Evolutionary conservation across 2,329 filamentous ascomycete species (phyloP).

Genomic region (Aspergillus amoenus): DNA sequence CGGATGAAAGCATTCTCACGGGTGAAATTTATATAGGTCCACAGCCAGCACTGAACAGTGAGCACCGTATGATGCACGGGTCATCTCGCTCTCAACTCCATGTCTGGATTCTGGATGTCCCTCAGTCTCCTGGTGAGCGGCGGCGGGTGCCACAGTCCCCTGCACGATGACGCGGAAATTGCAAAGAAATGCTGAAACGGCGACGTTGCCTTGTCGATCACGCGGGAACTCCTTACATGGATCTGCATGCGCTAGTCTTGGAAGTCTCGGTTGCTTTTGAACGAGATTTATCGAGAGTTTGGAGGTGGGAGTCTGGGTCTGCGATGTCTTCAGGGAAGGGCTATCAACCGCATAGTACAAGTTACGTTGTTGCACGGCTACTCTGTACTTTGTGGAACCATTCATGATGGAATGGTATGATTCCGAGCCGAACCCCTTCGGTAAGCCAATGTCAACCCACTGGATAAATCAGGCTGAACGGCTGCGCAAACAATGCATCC

Average conservation of each 20-base stretch:
- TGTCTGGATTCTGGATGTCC: not conserved
- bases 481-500: not conserved
- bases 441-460: too few species aligned
- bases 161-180: constrained; percentile 8
- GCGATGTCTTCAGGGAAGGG: not conserved
- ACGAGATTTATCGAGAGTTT: not conserved
- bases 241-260: constrained; percentile 18
- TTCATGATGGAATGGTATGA: too few species aligned
- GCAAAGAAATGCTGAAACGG: constrained; percentile 13
- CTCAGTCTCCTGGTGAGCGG: too few species aligned
- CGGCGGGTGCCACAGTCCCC: not conserved
- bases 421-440: too few species aligned
- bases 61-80: not conserved
- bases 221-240: constrained; percentile 27
- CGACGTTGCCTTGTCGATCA: constrained; percentile 23
- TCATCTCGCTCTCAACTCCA: not conserved
- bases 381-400: too few species aligned
- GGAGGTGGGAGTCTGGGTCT: not conserved
- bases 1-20: not conserved
- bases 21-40: not conserved
- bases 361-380: too few species aligned
- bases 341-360: too few species aligned
- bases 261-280: not conserved
- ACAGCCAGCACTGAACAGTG: not conserved
- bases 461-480: not conserved